Evolutionary conservation across 1,284 basidiomycete genomes (phyloP).

Genomic region (Malassezia nana): DNA sequence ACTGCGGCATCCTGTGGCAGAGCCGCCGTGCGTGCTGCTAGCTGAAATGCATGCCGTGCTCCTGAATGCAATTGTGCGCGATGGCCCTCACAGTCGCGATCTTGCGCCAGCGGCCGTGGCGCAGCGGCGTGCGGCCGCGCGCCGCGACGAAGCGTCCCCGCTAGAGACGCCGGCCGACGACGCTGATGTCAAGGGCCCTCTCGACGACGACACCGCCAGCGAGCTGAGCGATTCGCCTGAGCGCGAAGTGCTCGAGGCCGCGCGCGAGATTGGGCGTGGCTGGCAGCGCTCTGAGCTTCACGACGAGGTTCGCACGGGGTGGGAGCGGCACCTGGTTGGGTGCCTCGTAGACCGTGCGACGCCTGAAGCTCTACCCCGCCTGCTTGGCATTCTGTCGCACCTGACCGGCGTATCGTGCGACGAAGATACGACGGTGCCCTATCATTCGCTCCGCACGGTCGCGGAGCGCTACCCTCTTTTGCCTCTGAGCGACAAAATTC

Average conservation of each 20-base stretch:
- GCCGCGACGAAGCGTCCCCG: constrained; percentile 26
- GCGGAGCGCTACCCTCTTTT: constrained; percentile 61
- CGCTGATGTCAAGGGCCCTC: constrained; percentile 15
- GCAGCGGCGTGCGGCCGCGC: constrained; percentile 21
- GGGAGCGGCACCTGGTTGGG: constrained; percentile 35
- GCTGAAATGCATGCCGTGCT: constrained; percentile 79
- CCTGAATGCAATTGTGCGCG: constrained; percentile 71
- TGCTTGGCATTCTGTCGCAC: constrained; percentile 39
- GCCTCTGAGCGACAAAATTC: constrained; percentile 66
- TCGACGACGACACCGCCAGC: constrained; percentile 3
- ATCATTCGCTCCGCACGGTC: constrained; percentile 23
- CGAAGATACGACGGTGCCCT: constrained; percentile 16
- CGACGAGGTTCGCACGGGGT: constrained; percentile 35
- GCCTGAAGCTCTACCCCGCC: constrained; percentile 31
- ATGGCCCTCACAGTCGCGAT: constrained; percentile 52
- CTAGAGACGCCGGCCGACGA: constrained; percentile 36
- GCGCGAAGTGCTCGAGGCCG: constrained; percentile 25
- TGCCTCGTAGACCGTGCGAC: constrained; percentile 34
- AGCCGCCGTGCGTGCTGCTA: constrained; percentile 66
- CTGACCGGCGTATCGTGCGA: constrained; percentile 37
- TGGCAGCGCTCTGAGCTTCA: constrained; percentile 35
- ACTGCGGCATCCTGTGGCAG: constrained; percentile 63
- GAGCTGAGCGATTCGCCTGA: constrained; percentile 19
- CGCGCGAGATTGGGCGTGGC: constrained; percentile 22
- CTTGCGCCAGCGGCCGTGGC: constrained; percentile 9